phyloP scores from a whole-genome alignment of 495 filamentous ascomycete species.

The Daldinia grandis region DNA sequence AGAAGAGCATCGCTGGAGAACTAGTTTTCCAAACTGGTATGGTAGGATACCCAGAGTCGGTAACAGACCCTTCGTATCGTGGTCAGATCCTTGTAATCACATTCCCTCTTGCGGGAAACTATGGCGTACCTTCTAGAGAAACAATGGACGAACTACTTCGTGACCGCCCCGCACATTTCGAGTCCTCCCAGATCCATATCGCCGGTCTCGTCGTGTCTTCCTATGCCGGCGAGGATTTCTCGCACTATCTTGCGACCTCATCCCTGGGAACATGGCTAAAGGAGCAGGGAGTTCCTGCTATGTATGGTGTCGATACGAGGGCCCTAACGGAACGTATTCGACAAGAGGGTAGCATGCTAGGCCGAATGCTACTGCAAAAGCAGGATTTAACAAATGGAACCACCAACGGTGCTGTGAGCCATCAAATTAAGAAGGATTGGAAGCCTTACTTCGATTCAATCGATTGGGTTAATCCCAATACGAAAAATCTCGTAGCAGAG shows the following conservation, averaged over 20 bases:
- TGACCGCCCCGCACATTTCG: slow-evolving; percentile 89
- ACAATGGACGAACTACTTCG: slow-evolving; percentile 80
- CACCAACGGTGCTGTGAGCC: slow-evolving; percentile 46
- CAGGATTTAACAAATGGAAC: slow-evolving; percentile 58
- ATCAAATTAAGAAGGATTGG: slow-evolving; percentile 61
- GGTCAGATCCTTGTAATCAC: slow-evolving; percentile 92
- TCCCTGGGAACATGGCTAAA: slow-evolving; percentile 95
- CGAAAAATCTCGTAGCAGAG: slow-evolving; percentile 88
- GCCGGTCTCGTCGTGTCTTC: slow-evolving; percentile 88
- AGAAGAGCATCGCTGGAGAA: slow-evolving; percentile 92
- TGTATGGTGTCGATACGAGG: slow-evolving; percentile 94
- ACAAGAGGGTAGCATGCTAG: slow-evolving; percentile 94
- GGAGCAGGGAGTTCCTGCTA: slow-evolving; percentile 93
- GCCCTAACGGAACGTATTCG: slow-evolving; percentile 93
- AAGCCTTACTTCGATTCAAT: slow-evolving; percentile 73
- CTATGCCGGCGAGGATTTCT: slow-evolving; percentile 93
- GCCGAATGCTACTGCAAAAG: slow-evolving; percentile 82
- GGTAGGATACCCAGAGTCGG: slow-evolving; percentile 97
- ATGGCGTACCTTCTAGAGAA: slow-evolving; percentile 89
- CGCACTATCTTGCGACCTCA: slow-evolving; percentile 87
- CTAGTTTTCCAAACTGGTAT: slow-evolving; percentile 99
- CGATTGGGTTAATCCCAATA: slow-evolving; percentile 92
- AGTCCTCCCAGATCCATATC: slow-evolving; percentile 89
- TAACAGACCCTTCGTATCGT: slow-evolving; percentile 92
- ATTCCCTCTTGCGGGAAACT: slow-evolving; percentile 91